A percentile compares a stretch with the other conserved stretches of the same genome.
Conservation (phyloP, 179 eudicot genomes). For the Sideroxylon spinosum region DNA sequence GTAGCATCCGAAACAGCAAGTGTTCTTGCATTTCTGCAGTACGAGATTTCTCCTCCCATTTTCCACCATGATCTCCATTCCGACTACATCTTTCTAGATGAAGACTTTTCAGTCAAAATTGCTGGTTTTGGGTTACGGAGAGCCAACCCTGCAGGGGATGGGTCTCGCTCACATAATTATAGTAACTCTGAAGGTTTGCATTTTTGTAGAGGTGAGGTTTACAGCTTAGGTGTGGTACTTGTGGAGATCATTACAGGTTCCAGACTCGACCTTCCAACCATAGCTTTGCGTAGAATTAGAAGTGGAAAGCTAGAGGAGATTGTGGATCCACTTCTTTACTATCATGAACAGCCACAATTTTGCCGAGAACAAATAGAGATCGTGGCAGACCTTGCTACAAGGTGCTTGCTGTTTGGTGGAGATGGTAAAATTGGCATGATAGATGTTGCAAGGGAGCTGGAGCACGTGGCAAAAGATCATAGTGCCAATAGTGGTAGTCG, state of each 20-base stretch:
- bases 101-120: constrained; percentile 41
- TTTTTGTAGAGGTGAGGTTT: constrained; percentile 41
- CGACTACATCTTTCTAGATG: constrained; percentile 53
- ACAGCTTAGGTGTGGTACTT: constrained; percentile 59
- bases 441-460: constrained; percentile 66
- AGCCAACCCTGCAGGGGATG: constrained; percentile 10
- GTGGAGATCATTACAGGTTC: constrained; percentile 64
- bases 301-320: constrained; percentile 73
- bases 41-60: constrained; percentile 60
- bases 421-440: constrained; percentile 58
- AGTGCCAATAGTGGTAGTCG: constrained; percentile 44
- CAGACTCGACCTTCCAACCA: constrained; percentile 24
- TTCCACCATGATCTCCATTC: constrained; percentile 56
- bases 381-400: constrained; percentile 67
- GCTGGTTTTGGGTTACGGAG: constrained; percentile 39
- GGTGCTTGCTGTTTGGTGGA: constrained; percentile 70
- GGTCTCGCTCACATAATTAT: background rate
- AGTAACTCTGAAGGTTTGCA: too few relatives aligned
- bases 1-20: constrained; percentile 61
- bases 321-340: constrained; percentile 62
- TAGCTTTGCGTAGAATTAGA: constrained; percentile 51
- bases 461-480: constrained; percentile 43
- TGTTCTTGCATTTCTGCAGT: constrained; percentile 57
- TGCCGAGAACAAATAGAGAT: constrained; percentile 59
- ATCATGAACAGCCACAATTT: constrained; percentile 55